Evolutionary conservation across 163 green algal genomes (phyloP), one percentile per base, ranked within the genome.

Genomic region (Volvox carteri): DNA sequence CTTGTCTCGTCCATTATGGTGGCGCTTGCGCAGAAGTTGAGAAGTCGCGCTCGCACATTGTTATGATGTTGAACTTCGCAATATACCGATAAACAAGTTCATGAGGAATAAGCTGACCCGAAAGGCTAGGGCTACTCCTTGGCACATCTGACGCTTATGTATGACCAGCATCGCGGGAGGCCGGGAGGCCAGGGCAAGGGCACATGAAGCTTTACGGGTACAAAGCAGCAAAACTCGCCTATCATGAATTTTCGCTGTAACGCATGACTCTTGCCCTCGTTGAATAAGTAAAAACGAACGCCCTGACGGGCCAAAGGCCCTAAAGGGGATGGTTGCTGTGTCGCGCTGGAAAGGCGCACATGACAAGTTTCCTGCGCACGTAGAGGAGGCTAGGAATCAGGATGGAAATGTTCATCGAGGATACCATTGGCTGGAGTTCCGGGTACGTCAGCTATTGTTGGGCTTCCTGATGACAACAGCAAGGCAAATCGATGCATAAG

Each of bases 281-380:
- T 78, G 25, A 21, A 58, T 16, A 8, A 58, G 14, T 46, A 21
- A 21, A 78, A 52, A 58, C 39, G 35, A 56, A 54, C 39, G 70
- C 28, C 73, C 73, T 80, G 23, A 65, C 12, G 73, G 73, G 73
- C 73, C 70, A 78, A 8, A 14, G 68, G 41, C 72, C 72, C 72
- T 60, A 41, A 37, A 21, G 73, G 73, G 25, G 44, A 80, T 80
- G 73, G 73, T 80, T 25, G 73, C 44, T 28, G 44, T 62, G 11
- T 80, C 73, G 44, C 73, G 73, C 41, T 80, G 73, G 73, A 80
- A 80, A 65, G 73, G 73, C 73, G 73, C 78, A 25, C 78, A 86
- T 42, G 83, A 88, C 23, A 81, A 81, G 37, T 88, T 88, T 28
- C 83, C 83, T 23, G 68, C 83, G 4, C 83, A 88, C 30, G 83